phyloP scores from a whole-genome alignment of 2,329 filamentous ascomycete genomes.

The Exophiala oligosperma region DNA sequence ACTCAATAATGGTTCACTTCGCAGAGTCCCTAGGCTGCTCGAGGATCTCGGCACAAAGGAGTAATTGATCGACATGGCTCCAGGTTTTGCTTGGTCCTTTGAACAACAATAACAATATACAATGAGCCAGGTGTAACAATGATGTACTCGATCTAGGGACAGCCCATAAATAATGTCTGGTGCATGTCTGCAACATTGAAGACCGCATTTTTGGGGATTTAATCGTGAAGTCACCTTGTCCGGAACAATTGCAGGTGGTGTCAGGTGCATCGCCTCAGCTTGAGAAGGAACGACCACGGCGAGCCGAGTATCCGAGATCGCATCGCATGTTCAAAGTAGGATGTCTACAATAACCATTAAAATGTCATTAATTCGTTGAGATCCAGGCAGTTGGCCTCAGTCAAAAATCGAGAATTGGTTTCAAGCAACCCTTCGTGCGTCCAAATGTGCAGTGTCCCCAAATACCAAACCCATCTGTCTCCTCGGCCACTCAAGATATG shows the following conservation, averaged over 20 bases:
- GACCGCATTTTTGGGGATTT: too few relatives aligned
- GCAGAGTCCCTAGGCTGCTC: conserved; percentile 12
- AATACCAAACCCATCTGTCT: conserved; percentile 26
- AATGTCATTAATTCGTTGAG: not conserved
- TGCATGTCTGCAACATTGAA: too few relatives aligned
- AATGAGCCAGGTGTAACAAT: too few relatives aligned
- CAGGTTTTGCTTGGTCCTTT: not conserved
- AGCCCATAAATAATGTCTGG: too few relatives aligned
- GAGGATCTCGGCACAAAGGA: not conserved
- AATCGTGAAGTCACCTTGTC: too few relatives aligned
- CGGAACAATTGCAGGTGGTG: too few relatives aligned
- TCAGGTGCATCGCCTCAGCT: not conserved
- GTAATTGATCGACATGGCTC: conserved; percentile 16
- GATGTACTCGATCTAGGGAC: too few relatives aligned
- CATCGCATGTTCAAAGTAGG: too few relatives aligned
- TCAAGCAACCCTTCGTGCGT: conserved; percentile 11
- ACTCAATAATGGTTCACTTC: conserved; percentile 18
- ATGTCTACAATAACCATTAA: conserved; percentile 2
- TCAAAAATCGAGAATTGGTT: not conserved
- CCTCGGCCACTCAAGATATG: conserved; percentile 25
- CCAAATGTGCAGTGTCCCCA: conserved; percentile 13
- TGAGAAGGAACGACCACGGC: not conserved
- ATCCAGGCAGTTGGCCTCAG: too few relatives aligned
- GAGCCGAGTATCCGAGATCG: not conserved
- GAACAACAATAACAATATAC: not conserved